Evolutionary conservation across 108 stramenopile species (phyloP).

Genomic region (Parietichytrium sp.): DNA sequence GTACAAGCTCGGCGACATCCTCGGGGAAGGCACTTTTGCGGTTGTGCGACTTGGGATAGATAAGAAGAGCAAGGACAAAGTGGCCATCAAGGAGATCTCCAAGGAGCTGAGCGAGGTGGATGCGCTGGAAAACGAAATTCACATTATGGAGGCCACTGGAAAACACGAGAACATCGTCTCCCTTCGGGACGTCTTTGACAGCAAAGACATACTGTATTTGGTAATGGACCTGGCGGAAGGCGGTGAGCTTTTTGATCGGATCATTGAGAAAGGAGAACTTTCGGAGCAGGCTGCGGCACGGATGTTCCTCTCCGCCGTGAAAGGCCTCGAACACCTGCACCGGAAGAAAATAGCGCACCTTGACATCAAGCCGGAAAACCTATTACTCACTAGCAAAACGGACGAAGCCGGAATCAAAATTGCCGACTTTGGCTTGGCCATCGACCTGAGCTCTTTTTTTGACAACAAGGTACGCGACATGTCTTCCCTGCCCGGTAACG

Average conservation of each 20-base stretch:
- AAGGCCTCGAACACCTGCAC: constrained; percentile 59
- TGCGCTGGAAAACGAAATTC: constrained; percentile 54
- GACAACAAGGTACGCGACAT: constrained; percentile 56
- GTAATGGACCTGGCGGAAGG: constrained; percentile 78
- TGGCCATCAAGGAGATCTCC: constrained; percentile 55
- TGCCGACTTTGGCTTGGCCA: constrained; percentile 68
- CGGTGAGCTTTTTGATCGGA: constrained; percentile 73
- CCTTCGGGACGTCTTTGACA: constrained; percentile 53
- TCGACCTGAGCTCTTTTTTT: constrained; percentile 50
- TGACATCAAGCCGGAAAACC: constrained; percentile 37
- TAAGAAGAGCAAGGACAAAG: constrained; percentile 37
- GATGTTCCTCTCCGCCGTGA: constrained; percentile 44
- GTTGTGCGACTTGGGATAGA: constrained; percentile 42
- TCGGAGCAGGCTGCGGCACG: constrained; percentile 55
- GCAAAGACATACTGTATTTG: constrained; percentile 60
- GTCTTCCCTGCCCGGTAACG: constrained; percentile 54
- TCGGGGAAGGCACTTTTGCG: constrained; percentile 49
- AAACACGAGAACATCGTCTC: constrained; percentile 56
- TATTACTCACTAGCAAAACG: constrained; percentile 30
- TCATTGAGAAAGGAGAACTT: constrained; percentile 56
- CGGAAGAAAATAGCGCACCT: constrained; percentile 34
- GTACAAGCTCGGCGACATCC: constrained; percentile 44
- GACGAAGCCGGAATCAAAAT: constrained; percentile 51
- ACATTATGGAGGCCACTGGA: constrained; percentile 48
- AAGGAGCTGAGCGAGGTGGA: constrained; percentile 47